Evolutionary conservation across 1,284 basidiomycete species (phyloP), one percentile per base, ranked within the genome.

Genomic region (Trichosporon inkin): DNA sequence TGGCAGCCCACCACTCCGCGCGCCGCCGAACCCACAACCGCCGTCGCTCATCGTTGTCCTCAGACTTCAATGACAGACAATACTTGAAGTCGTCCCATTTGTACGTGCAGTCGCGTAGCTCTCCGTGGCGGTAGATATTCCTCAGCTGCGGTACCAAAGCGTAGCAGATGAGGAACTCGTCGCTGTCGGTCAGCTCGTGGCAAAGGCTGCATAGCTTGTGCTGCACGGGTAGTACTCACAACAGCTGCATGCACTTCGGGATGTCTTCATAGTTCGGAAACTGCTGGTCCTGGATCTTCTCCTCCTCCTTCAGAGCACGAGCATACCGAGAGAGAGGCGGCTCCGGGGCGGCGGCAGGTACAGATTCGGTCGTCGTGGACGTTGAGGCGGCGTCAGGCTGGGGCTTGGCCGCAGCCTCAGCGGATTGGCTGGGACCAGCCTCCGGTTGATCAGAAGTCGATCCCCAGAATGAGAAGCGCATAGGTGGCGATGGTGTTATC

Each of bases 1-100:
- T 80, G 36, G 82, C 80, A 2, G 93, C 92, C 89, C 90, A 94
- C 88, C 89, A 92, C 73, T 96, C 91, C 0, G 94, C 94, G 51
- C 89, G 82, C 22, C 89, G 82, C 51, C 82, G 82, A 58, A 98
- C 86, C 92, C 92, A 99, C 8, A 84, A 84, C 57, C 89, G 84
- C 24, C 89, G 83, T 70, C 85, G 85, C 70, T 87, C 84, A 58
- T 94, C 91, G 10, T 85, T 84, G 53, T 87, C 83, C 76, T 90
- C 81, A 22, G 84, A 82, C 75, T 93, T 94, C 65, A 89, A 80
- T 61, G 86, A 88, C 81, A 97, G 81, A 79, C 95, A 99, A 79
- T 90, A 96, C 79, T 97, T 97, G 83, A 95, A 95, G 70, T 96
- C 93, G 66, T 92, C 87, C 70, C 88, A 83, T 74, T 95, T 93